phyloP scores from a whole-genome alignment of 169 alveolate genomes.

The Blepharisma undulans region DNA sequence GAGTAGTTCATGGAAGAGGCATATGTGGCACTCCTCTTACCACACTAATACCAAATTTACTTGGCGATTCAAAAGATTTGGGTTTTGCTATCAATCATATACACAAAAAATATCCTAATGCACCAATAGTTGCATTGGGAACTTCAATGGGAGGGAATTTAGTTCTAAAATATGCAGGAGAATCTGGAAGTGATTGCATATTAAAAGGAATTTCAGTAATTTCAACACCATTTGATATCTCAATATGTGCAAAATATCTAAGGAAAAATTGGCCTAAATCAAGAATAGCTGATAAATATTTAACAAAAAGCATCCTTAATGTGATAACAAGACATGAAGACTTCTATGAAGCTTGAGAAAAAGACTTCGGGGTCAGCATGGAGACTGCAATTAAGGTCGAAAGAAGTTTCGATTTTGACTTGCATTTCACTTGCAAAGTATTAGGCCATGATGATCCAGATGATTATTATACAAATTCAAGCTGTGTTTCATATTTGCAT shows the following conservation, averaged over 20 bases:
- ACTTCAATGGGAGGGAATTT: constrained; percentile 30
- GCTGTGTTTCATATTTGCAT: constrained; percentile 17
- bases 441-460: constrained; percentile 19
- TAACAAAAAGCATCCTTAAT: background rate
- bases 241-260: background rate
- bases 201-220: background rate
- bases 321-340: background rate
- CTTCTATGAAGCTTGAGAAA: background rate
- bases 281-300: background rate
- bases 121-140: constrained; percentile 20
- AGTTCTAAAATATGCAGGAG: constrained; percentile 41
- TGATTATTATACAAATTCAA: constrained; percentile 2
- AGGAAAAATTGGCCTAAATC: background rate
- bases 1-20: constrained; percentile 29
- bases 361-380: constrained; percentile 24
- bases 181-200: background rate
- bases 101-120: background rate
- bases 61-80: constrained; percentile 19
- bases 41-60: background rate
- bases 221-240: constrained; percentile 30
- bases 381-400: constrained; percentile 3
- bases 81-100: background rate
- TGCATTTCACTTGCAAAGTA: constrained; percentile 23
- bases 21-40: constrained; percentile 27
- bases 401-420: constrained; percentile 21